phyloP scores from a whole-genome alignment of 2,329 filamentous ascomycete species.

The Fusarium vanettenii region DNA sequence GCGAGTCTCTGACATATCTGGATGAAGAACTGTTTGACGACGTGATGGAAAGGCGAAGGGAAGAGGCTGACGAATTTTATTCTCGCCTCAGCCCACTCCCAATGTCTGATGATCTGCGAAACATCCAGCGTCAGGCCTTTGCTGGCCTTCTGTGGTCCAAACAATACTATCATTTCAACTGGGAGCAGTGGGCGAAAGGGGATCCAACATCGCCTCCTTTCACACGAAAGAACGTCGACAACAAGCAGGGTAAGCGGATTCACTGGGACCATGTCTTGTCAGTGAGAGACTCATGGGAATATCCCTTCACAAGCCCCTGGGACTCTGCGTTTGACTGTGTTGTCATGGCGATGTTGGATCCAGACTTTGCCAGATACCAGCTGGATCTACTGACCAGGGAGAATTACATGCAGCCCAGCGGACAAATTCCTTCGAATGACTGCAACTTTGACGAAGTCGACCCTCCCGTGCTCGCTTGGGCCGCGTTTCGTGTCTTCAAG shows the following conservation, averaged over 20 bases:
- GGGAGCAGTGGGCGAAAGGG: constrained; percentile 97
- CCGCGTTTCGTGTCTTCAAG: constrained; percentile 95
- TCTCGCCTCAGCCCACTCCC: constrained; percentile 91
- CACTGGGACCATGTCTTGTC: constrained; percentile 94
- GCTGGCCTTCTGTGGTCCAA: constrained; percentile 99
- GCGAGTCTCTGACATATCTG: constrained; percentile 73
- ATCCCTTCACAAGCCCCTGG: constrained; percentile 98
- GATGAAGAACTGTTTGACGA: constrained; percentile 95
- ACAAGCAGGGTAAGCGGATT: constrained; percentile 93
- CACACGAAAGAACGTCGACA: constrained; percentile 85
- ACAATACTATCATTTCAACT: constrained; percentile 95
- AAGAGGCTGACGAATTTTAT: constrained; percentile 96
- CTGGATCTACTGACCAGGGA: constrained; percentile 94
- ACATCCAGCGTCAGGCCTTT: constrained; percentile 94
- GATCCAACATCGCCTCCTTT: constrained; percentile 90
- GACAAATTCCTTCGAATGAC: constrained; percentile 90
- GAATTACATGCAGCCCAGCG: constrained; percentile 99
- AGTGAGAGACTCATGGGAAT: constrained; percentile 99
- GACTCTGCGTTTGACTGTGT: constrained; percentile 98
- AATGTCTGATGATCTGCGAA: constrained; percentile 92
- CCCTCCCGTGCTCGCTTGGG: constrained; percentile 95
- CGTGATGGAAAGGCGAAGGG: constrained; percentile 83
- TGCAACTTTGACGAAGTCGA: constrained; percentile 99
- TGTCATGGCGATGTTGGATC: constrained; percentile 95
- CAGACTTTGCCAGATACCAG: constrained; percentile 98